phyloP scores from a whole-genome alignment of 1,139 yeast genomes.

The Saccharomyces hybrid region DNA sequence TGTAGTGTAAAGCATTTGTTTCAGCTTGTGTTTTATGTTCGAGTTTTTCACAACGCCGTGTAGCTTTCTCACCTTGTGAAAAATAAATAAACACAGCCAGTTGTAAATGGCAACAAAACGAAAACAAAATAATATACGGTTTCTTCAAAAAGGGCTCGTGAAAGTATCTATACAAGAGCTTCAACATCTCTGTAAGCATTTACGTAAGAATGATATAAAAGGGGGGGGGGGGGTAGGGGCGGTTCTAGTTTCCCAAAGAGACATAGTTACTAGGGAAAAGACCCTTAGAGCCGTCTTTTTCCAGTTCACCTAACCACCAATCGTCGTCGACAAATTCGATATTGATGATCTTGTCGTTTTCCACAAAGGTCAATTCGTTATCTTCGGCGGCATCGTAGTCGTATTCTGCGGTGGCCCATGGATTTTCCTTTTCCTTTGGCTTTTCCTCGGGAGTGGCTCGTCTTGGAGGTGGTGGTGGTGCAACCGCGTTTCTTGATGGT shows the following conservation, averaged over 20 bases:
- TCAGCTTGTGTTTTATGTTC: not conserved
- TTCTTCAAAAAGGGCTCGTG: not conserved
- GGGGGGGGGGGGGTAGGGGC: not conserved
- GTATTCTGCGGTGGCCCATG: conserved; percentile 69
- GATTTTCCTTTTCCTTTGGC: conserved; percentile 32
- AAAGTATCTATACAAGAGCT: not conserved
- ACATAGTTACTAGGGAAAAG: conserved; percentile 92
- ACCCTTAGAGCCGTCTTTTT: conserved; percentile 59
- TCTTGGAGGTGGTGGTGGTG: conserved; percentile 32
- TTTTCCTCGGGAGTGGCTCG: conserved; percentile 29
- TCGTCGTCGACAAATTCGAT: conserved; percentile 88
- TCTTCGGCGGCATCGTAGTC: conserved; percentile 87
- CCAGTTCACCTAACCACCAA: conserved; percentile 89
- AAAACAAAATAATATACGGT: not conserved
- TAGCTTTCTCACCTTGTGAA: not conserved
- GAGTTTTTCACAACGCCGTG: not conserved
- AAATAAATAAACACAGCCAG: not conserved
- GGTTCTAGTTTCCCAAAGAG: conserved; percentile 32
- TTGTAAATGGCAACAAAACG: not conserved
- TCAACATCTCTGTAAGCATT: not conserved
- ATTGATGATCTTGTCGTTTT: conserved; percentile 72
- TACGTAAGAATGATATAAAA: not conserved
- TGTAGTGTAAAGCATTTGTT: not conserved
- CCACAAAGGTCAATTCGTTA: conserved; percentile 75
- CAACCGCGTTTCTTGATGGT: conserved; percentile 10